Evolutionary conservation across 2,329 filamentous ascomycete species (phyloP), one percentile per base, ranked within the genome.

Genomic region (Ophiostoma sp.): DNA sequence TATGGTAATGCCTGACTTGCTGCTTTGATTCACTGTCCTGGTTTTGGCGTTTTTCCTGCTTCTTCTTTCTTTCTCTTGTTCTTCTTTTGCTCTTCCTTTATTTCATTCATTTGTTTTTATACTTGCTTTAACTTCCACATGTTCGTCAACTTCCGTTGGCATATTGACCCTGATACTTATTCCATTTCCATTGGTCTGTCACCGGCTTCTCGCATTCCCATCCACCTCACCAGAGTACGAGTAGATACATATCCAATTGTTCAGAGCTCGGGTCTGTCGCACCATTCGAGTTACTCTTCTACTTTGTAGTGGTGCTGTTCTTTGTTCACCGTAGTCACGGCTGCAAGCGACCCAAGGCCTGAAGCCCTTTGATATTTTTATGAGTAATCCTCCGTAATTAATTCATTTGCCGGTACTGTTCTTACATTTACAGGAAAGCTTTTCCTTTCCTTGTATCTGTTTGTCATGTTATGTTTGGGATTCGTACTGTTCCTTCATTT

Each of bases 141-240:
- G 1, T 27, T 27, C 27, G 27, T 27, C 27, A 27, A 27, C 27
- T 27, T 27, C 27, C 27, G 27, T 27, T 27, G 27, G 27, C 27
- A 27, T 27, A 27, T 27, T 27, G 1, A 2, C 27, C 2, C 27
- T 27, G 27, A 27, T 27, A 27, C 27, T 27, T 27, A 27, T 27
- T 27, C 27, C 27, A 27, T 27, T 27, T 27, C 27, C 27, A 27
- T 27, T 27, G 27, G 11, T 18, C 49, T 52, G 47, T n/a, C 47
- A 52, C 47, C 47, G 47, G 47, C 47, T 52, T 52, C 27, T 52
- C 18, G 47, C 47, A n/a, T 52, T 52, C 47, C 47, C 47, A 52
- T 52, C 14, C n/a, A n/a, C 47, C 14, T 27, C 27, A 27, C 27
- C 16, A 52, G 12, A n/a, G 12, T 16, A 49, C 14, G n/a, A 49